phyloP scores from a whole-genome alignment of 768 basidiomycete species.

The Suillus luteus region DNA sequence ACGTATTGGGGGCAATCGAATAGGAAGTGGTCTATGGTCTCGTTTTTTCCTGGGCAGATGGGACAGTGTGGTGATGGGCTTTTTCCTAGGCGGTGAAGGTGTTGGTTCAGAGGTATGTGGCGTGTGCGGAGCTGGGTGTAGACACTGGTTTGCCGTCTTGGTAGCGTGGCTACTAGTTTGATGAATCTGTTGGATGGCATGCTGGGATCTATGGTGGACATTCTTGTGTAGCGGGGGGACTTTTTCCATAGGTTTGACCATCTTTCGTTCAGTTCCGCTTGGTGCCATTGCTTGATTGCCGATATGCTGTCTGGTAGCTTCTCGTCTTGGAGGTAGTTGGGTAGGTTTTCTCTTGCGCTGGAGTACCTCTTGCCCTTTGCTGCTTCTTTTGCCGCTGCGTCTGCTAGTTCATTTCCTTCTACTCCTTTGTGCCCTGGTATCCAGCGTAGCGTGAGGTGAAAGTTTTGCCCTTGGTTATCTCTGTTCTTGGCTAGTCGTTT shows the following conservation, averaged over 20 bases:
- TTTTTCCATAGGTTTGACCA: not conserved
- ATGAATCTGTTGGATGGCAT: not conserved
- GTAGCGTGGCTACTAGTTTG: constrained; percentile 13
- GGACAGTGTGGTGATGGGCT: too few relatives aligned
- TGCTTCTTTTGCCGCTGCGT: constrained; percentile 25
- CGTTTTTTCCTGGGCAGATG: too few relatives aligned
- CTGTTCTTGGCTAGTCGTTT: not conserved
- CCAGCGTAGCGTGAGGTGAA: constrained; percentile 15
- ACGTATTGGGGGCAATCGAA: too few relatives aligned
- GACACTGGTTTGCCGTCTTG: constrained; percentile 23
- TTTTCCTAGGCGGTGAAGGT: too few relatives aligned
- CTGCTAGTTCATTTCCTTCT: constrained; percentile 23
- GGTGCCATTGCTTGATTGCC: constrained; percentile 1
- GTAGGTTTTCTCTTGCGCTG: not conserved
- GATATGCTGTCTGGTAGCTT: not conserved
- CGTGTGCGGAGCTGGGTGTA: too few relatives aligned
- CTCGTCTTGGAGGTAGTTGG: not conserved
- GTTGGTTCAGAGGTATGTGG: too few relatives aligned
- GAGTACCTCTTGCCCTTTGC: not conserved
- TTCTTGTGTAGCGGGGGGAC: not conserved
- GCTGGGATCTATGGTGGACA: not conserved
- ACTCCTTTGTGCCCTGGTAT: constrained; percentile 21
- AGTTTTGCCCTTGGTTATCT: not conserved
- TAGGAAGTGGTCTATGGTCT: too few relatives aligned
- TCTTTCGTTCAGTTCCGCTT: not conserved